A percentile compares a stretch with the other conserved stretches of the same genome.
These are phyloP conservation scores for Fraxinus albicans DNA, from an alignment of 305 asterid species.

Conservation along the genomic window DNA sequence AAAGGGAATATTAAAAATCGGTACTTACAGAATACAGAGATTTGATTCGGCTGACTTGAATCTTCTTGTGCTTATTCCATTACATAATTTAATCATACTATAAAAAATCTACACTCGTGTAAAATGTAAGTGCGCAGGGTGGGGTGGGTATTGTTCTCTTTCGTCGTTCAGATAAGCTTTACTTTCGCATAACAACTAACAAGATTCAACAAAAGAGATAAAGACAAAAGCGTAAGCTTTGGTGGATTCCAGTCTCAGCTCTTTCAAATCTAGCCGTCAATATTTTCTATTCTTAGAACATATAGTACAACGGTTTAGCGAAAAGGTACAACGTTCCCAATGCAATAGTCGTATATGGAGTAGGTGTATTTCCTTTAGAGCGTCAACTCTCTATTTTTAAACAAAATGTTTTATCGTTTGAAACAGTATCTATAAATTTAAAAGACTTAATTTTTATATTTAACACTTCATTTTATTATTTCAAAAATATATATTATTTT, in stretches of 20 bases:
- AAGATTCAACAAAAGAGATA: background rate
- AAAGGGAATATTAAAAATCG: background rate
- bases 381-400: too few species aligned
- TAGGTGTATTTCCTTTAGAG: background rate
- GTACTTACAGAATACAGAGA: constrained; percentile 13
- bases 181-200: background rate
- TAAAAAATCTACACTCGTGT: background rate
- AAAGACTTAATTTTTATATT: too few species aligned
- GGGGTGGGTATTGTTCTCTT: constrained; percentile 21
- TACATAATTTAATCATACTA: background rate
- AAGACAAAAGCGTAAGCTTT: background rate
- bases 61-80: constrained; percentile 14
- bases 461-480: too few species aligned
- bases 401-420: too few species aligned
- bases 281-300: background rate
- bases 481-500: too few species aligned
- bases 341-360: background rate
- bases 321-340: background rate
- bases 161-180: constrained; percentile 9
- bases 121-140: constrained; percentile 8
- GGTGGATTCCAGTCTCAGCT: background rate
- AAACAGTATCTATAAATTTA: too few species aligned
- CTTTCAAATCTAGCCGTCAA: background rate
- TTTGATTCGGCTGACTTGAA: constrained; percentile 30
- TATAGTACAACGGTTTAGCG: background rate